phyloP scores from a whole-genome alignment of 768 basidiomycete genomes.

The Kwoniella dejecticola region DNA sequence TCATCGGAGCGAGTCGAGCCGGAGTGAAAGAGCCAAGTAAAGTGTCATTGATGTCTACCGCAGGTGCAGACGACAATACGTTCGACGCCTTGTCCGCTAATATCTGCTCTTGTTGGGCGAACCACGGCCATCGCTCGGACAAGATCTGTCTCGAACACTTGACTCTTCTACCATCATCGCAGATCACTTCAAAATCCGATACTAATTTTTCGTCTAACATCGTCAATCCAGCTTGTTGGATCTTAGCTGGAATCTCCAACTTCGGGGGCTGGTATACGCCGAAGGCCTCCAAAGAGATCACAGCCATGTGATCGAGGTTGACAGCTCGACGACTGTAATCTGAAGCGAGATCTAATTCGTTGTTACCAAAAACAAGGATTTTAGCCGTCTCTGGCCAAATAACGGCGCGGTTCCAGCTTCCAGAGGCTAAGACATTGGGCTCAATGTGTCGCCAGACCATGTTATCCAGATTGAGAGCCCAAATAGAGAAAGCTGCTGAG shows the following conservation, averaged over 20 bases:
- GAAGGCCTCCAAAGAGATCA: constrained; percentile 88
- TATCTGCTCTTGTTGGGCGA: constrained; percentile 56
- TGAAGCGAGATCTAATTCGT: constrained; percentile 54
- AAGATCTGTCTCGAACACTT: constrained; percentile 79
- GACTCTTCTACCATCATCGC: constrained; percentile 84
- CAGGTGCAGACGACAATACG: constrained; percentile 27
- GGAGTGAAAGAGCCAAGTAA: constrained; percentile 38
- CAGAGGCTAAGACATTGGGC: constrained; percentile 65
- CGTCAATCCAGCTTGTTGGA: constrained; percentile 82
- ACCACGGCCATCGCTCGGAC: constrained; percentile 94
- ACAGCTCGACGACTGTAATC: constrained; percentile 53
- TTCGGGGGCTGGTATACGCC: constrained; percentile 90
- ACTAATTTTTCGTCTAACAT: constrained; percentile 76
- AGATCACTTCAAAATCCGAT: constrained; percentile 90
- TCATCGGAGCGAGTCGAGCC: constrained; percentile 72
- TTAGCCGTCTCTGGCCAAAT: constrained; percentile 81
- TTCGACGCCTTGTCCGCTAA: constrained; percentile 15
- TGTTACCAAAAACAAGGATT: constrained; percentile 88
- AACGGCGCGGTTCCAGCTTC: constrained; percentile 94
- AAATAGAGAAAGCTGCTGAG: constrained; percentile 92
- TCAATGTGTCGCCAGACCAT: constrained; percentile 46
- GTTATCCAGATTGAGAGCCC: constrained; percentile 79
- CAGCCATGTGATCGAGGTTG: constrained; percentile 73
- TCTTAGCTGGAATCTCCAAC: constrained; percentile 63
- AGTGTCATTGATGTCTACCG: constrained; percentile 39